A percentile compares a stretch with the other conserved stretches of the same genome.
Evolutionary conservation across 73 alveolate genomes (phyloP).

Genomic region (Tetrahymena elliotti): DNA sequence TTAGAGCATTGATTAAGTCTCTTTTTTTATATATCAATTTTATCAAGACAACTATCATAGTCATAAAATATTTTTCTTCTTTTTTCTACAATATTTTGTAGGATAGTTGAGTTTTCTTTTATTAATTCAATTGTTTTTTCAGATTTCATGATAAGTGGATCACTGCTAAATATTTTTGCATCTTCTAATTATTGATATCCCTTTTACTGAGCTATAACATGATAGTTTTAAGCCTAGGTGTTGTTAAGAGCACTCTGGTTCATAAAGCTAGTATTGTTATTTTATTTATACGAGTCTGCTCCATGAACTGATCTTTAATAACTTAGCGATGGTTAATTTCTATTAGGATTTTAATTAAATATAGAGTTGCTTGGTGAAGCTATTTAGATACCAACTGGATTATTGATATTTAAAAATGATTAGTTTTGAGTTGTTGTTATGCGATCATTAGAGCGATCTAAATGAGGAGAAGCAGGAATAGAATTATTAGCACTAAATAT

Average conservation of each 20-base stretch:
- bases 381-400: not conserved
- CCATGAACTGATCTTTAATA: not conserved
- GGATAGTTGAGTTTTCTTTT: not conserved
- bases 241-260: not conserved
- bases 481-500: not conserved
- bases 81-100: not conserved
- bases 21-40: not conserved
- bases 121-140: not conserved
- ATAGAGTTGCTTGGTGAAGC: not conserved
- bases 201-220: not conserved
- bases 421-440: not conserved
- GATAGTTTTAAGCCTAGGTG: not conserved
- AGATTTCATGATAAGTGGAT: not conserved
- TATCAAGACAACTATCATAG: not conserved
- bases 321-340: not conserved
- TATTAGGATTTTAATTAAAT: not conserved
- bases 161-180: not conserved
- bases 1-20: not conserved
- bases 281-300: not conserved
- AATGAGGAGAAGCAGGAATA: not conserved
- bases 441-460: not conserved
- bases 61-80: not conserved
- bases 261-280: not conserved
- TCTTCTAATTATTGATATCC: not conserved
- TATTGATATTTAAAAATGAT: not conserved